Percentiles rank a stretch among this genome's conserved stretches.
phyloP scores from a whole-genome alignment of 2,329 filamentous ascomycete species.

The Dactylellina haptotyla region DNA sequence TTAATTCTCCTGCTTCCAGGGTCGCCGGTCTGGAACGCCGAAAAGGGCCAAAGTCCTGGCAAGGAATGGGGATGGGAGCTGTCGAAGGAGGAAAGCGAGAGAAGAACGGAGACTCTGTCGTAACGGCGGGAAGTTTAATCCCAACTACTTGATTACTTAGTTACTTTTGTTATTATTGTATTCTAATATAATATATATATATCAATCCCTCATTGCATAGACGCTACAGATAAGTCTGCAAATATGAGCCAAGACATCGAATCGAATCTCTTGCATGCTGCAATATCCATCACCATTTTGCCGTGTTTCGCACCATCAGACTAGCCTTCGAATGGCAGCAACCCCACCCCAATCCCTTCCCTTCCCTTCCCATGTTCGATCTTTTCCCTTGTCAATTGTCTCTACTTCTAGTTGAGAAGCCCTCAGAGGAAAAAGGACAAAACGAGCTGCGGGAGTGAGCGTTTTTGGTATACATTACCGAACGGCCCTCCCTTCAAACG shows the following conservation, averaged over 20 bases:
- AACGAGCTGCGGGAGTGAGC: conserved; percentile 16
- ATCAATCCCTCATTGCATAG: no score
- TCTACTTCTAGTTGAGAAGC: no score
- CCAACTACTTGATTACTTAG: no score
- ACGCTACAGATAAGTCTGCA: no score
- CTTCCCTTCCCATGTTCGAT: no score
- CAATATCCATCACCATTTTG: conserved; percentile 13
- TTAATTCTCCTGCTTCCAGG: conserved; percentile 3
- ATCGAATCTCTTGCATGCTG: conserved; percentile 27
- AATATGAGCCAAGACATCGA: conserved; percentile 11
- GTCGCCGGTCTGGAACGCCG: conserved; percentile 16
- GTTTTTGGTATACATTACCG: conserved; percentile 46
- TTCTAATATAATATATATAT: no score
- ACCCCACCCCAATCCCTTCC: conserved; percentile 20
- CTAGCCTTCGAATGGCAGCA: conserved; percentile 17
- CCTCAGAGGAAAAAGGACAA: no score
- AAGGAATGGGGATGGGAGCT: conserved; percentile 14
- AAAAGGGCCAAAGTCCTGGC: conserved; percentile 15
- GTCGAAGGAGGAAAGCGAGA: conserved; percentile 23
- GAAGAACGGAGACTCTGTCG: not conserved
- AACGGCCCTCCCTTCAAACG: no score
- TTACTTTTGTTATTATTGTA: no score
- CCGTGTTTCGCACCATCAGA: conserved; percentile 20
- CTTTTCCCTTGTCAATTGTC: no score
- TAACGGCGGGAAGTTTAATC: conserved; percentile 24